phyloP scores from a whole-genome alignment of 2,329 filamentous ascomycete genomes.

The Penicillium sp. region DNA sequence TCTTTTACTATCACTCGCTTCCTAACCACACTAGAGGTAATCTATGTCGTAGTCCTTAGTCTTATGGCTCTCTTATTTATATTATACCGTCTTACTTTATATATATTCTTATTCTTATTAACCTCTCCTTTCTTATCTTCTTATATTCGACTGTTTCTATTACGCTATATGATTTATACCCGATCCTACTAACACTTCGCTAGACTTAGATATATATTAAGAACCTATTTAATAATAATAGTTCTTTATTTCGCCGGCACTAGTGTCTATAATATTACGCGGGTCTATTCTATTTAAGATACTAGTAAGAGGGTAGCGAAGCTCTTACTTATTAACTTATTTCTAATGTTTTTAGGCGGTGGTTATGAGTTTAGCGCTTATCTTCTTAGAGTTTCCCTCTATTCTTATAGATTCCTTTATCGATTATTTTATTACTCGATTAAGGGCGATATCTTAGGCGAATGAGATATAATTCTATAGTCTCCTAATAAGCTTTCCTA shows the following conservation, averaged over 20 bases:
- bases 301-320: conserved; percentile 11
- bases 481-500: conserved; percentile 11
- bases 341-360: conserved; percentile 16
- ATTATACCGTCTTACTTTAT: neutral
- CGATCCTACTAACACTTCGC: conserved; percentile 12
- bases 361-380: conserved; percentile 16
- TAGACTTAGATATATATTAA: conserved; percentile 1
- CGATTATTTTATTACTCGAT: conserved; percentile 2
- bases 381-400: conserved; percentile 15
- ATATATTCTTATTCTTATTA: neutral
- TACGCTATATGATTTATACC: conserved; percentile 10
- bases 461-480: conserved; percentile 14
- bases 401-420: conserved; percentile 16
- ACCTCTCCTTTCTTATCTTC: conserved; percentile 6
- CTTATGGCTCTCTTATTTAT: neutral
- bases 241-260: conserved; percentile 2
- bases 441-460: conserved; percentile 4
- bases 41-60: neutral
- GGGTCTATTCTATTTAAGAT: conserved; percentile 8
- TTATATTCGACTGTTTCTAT: conserved; percentile 11
- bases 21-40: neutral
- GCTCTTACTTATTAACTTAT: conserved; percentile 17
- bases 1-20: neutral
- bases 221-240: conserved; percentile 2
- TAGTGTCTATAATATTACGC: conserved; percentile 12